These are phyloP conservation scores for Calonectria ilicicola DNA, from an alignment of 2,329 filamentous ascomycete species.

Conservation along the genomic window DNA sequence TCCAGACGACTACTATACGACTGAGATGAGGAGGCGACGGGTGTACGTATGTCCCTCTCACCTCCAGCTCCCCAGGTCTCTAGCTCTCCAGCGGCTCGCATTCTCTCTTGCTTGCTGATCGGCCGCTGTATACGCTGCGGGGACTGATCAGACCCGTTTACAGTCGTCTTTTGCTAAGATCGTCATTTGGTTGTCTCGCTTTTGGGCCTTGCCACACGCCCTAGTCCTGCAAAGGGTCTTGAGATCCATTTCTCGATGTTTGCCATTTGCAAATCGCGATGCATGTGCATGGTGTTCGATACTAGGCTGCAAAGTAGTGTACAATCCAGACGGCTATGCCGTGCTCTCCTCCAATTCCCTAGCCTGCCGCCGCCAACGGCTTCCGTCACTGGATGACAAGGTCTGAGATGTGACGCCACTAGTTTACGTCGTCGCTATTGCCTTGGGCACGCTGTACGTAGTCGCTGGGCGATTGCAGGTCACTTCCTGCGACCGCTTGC, in stretches of 20 bases:
- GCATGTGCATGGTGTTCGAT: background rate
- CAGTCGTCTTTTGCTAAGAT: constrained; percentile 13
- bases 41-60: constrained; percentile 12
- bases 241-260: constrained; percentile 10
- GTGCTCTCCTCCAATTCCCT: background rate
- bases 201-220: constrained; percentile 4
- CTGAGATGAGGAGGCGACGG: constrained; percentile 13
- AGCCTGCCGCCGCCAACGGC: background rate
- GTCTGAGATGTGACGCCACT: constrained; percentile 19
- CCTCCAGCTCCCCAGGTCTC: constrained; percentile 11
- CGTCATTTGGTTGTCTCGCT: constrained; percentile 6
- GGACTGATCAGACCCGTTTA: constrained; percentile 11
- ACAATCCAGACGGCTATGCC: constrained; percentile 8
- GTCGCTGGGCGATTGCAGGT: background rate
- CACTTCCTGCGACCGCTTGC: background rate
- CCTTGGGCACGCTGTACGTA: constrained; percentile 3
- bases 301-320: background rate
- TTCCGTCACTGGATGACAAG: constrained; percentile 19
- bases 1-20: background rate
- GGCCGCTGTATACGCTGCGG: constrained; percentile 5
- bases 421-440: constrained; percentile 14
- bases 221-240: background rate
- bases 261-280: constrained; percentile 10
- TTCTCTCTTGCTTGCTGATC: constrained; percentile 16
- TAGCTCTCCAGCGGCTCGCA: constrained; percentile 12